A percentile compares a stretch with the other conserved stretches of the same genome.
phyloP scores from a whole-genome alignment of 371 early-diverging fungal genomes.

The Mortierella polycephala region DNA sequence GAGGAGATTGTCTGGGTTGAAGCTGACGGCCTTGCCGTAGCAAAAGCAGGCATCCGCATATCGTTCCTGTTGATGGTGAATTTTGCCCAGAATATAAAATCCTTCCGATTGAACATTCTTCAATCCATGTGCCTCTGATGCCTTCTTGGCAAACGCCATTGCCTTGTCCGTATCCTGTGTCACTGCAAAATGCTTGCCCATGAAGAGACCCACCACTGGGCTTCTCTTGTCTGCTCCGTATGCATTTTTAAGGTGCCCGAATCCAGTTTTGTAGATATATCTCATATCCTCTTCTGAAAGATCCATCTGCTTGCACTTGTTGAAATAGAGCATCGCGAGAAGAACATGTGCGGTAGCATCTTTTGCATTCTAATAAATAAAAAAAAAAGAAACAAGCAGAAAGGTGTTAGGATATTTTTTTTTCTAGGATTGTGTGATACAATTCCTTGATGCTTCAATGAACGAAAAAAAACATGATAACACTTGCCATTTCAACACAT shows the following conservation, averaged over 20 bases:
- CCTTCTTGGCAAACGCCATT: constrained; percentile 58
- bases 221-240: constrained; percentile 59
- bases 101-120: constrained; percentile 50
- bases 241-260: constrained; percentile 63
- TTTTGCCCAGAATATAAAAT: constrained; percentile 50
- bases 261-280: constrained; percentile 57
- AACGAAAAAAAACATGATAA: too few relatives aligned
- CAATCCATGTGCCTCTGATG: constrained; percentile 53
- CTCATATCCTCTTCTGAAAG: constrained; percentile 46
- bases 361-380: constrained; percentile 56
- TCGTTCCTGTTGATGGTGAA: constrained; percentile 57
- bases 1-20: constrained; percentile 73
- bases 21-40: constrained; percentile 74
- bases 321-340: constrained; percentile 83
- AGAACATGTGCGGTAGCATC: constrained; percentile 75
- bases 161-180: constrained; percentile 45
- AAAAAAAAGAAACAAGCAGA: neutral
- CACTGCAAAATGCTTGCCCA: constrained; percentile 37
- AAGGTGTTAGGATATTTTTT: neutral
- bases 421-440: too few relatives aligned
- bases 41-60: constrained; percentile 77
- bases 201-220: constrained; percentile 58
- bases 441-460: too few relatives aligned
- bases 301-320: constrained; percentile 64
- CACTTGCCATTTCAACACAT: constrained; percentile 69